Percentiles rank a stretch among this genome's conserved stretches.
Conservation (phyloP, 495 filamentous ascomycete genomes). For the Lophium mytilinum region DNA sequence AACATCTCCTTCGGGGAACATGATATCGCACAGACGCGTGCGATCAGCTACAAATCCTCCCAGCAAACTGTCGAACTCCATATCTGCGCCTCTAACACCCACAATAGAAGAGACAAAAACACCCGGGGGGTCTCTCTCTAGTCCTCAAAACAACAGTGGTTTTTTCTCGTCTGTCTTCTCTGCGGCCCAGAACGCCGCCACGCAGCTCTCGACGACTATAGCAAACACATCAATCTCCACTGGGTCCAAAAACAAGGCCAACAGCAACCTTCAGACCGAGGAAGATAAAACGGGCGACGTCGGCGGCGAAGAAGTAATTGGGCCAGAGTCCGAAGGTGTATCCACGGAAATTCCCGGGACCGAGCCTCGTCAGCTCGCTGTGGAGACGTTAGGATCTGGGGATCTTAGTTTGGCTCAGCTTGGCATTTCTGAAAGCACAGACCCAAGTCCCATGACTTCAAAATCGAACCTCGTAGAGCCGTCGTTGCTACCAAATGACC, state of each 20-base stretch:
- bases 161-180: slow-evolving; percentile 94
- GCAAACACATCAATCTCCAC: slow-evolving; percentile 47
- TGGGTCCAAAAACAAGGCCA: slow-evolving; percentile 17
- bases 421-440: slow-evolving; percentile 51
- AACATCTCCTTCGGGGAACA: slow-evolving; percentile 52
- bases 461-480: slow-evolving; percentile 38
- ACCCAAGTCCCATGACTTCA: slow-evolving; percentile 41
- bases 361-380: slow-evolving; percentile 48
- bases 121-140: slow-evolving; percentile 35
- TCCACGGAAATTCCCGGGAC: slow-evolving; percentile 16
- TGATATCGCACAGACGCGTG: slow-evolving; percentile 65
- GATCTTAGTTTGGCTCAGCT: slow-evolving; percentile 82
- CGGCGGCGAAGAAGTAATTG: slow-evolving; percentile 30
- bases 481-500: slow-evolving; percentile 39
- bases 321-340: slow-evolving; percentile 23
- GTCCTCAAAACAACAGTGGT: slow-evolving; percentile 48
- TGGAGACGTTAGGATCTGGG: slow-evolving; percentile 84
- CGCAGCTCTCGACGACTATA: slow-evolving; percentile 70
- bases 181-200: slow-evolving; percentile 91
- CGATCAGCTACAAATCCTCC: slow-evolving; percentile 64
- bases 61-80: slow-evolving; percentile 80
- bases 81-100: slow-evolving; percentile 62
- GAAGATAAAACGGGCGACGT: slow-evolving; percentile 25
- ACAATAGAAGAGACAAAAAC: slow-evolving; percentile 55
- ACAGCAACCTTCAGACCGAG: slow-evolving; percentile 13